A percentile compares a stretch with the other conserved stretches of the same genome.
Evolutionary conservation across 2,329 filamentous ascomycete species (phyloP).

Genomic region (Alternaria gaisen): DNA sequence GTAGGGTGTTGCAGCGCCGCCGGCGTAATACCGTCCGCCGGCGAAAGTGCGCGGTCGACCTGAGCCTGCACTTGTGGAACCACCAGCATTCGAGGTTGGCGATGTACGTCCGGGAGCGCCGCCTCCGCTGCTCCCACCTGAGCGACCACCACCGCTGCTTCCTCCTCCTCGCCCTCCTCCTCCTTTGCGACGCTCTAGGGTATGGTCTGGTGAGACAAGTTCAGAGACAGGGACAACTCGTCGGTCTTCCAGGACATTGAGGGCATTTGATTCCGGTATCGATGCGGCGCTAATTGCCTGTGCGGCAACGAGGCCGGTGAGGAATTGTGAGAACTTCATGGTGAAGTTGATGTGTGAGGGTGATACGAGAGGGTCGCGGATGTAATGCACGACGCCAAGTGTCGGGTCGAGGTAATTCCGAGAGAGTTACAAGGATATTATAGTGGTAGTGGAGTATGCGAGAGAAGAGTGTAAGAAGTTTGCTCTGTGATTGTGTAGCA

Average conservation of each 20-base stretch:
- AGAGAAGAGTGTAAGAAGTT: slow-evolving; percentile 1
- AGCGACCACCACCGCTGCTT: slow-evolving; percentile 30
- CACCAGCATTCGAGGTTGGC: slow-evolving; percentile 45
- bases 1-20: slow-evolving; percentile 68
- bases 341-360: slow-evolving; percentile 16
- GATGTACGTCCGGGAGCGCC: slow-evolving; percentile 27
- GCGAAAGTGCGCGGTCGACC: slow-evolving; percentile 67
- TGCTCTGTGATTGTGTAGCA: slow-evolving; percentile 12
- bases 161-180: slow-evolving; percentile 48
- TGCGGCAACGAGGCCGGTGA: slow-evolving; percentile 36
- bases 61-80: slow-evolving; percentile 63
- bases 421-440: background rate
- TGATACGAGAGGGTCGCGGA: slow-evolving; percentile 3
- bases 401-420: background rate
- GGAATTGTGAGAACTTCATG: slow-evolving; percentile 39
- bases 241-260: slow-evolving; percentile 33
- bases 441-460: background rate
- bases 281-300: slow-evolving; percentile 37
- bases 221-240: slow-evolving; percentile 24
- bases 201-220: slow-evolving; percentile 43
- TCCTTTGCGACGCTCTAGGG: slow-evolving; percentile 50
- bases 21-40: slow-evolving; percentile 72
- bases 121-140: slow-evolving; percentile 25
- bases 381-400: slow-evolving; percentile 13
- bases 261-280: slow-evolving; percentile 37